A percentile compares a stretch with the other conserved stretches of the same genome.
Conservation (phyloP, 2,329 filamentous ascomycete genomes). For the Diaporthe eres region DNA sequence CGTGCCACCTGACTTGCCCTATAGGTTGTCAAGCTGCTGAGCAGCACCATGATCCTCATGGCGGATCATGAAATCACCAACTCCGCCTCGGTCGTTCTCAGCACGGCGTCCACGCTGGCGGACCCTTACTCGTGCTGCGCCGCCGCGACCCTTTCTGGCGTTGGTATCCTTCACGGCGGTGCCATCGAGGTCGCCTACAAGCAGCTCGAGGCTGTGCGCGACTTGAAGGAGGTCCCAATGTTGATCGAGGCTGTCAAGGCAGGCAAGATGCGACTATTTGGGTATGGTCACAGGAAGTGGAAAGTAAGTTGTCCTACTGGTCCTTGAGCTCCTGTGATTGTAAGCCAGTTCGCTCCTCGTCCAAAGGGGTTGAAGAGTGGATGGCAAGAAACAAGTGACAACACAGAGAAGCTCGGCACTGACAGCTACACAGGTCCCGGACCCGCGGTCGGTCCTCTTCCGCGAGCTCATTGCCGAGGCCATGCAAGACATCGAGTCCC, state of each 20-base stretch:
- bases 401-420: not conserved
- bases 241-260: slow-evolving; percentile 6
- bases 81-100: slow-evolving; percentile 19
- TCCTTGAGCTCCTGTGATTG: not conserved
- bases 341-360: not conserved
- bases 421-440: not conserved
- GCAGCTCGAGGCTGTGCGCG: not conserved
- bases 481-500: not conserved
- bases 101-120: not conserved
- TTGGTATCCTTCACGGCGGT: slow-evolving; percentile 6
- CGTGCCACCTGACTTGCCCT: not conserved
- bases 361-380: too few relatives aligned
- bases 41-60: slow-evolving; percentile 16
- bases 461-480: slow-evolving; percentile 5
- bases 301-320: not conserved
- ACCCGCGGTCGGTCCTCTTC: not conserved
- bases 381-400: not conserved
- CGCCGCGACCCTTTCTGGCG: not conserved
- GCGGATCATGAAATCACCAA: slow-evolving; percentile 18
- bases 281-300: slow-evolving; percentile 7
- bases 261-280: not conserved
- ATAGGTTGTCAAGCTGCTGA: slow-evolving; percentile 1
- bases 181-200: slow-evolving; percentile 13
- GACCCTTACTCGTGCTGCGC: slow-evolving; percentile 23
- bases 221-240: not conserved